Evolutionary conservation across 768 basidiomycete species (phyloP), one percentile per base, ranked within the genome.

Genomic region (Russula sp.): DNA sequence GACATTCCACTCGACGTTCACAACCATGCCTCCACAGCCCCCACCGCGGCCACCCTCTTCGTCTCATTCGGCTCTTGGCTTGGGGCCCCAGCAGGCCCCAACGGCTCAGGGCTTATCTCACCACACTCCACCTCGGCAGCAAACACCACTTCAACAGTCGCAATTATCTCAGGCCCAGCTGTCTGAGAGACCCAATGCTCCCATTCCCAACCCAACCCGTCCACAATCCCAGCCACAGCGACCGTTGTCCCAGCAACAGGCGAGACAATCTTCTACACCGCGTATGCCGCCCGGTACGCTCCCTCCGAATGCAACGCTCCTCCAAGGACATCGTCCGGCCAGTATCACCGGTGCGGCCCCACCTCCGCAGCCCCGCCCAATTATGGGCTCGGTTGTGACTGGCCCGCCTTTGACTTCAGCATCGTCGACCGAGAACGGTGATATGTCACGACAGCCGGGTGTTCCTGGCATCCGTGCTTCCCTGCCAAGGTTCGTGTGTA

Each of bases 221-320:
- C 74, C 68, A 46, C 72, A 69, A 24, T 67, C 67, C 38, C 69
- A 69, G 57, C 67, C 69, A 30, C 69, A 62, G 36, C 59, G 59
- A 40, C 61, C 66, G 59, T 56, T 65, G 71, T 79, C 82, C 26
- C 83, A 84, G 44, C 81, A 69, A 61, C 73, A 82, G 63, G 70
- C 80, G 11, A 79, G 80, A 13, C 75, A 73, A 58, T 77, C 80
- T 26, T 79, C 76, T 48, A 83, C 83, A 20, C 84, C 83, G n/a
- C 80, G 77, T 54, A 70, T 70, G 34, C 69, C 72, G 55, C 75
- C 78, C 42, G 66, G 75, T 16, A 76, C 75, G 50, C 74, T 79
- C 36, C 79, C 71, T 6, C 62, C 63, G n/a, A 69, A 71, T 22
- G 55, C 71, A n/a, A 69, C 51, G 10, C 71, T 69, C 36, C 58